Conservation (phyloP, 306 rosid species). For the Hippophae rhamnoides region DNA sequence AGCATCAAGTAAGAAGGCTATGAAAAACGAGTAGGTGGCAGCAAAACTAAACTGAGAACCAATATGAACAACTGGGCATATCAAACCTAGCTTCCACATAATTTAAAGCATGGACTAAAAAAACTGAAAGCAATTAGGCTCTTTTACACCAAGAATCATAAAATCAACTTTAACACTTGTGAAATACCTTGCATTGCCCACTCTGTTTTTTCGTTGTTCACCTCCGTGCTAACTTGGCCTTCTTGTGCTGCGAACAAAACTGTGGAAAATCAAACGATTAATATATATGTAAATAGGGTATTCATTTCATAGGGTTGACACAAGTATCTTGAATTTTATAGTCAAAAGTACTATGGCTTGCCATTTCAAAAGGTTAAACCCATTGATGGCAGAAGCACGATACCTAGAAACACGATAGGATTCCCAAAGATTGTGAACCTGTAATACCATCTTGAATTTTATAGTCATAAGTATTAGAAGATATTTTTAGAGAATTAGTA, state of each 20-base stretch:
- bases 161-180: neutral
- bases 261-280: conserved; percentile 16
- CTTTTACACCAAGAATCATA: neutral
- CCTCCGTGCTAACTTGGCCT: conserved; percentile 43
- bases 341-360: neutral
- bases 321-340: neutral
- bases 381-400: neutral
- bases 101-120: neutral
- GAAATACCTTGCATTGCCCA: conserved; percentile 74
- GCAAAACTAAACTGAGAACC: too few relatives aligned
- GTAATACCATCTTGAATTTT: too few relatives aligned
- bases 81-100: too few relatives aligned
- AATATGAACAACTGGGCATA: too few relatives aligned
- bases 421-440: too few relatives aligned
- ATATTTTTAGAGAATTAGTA: too few relatives aligned
- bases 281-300: neutral
- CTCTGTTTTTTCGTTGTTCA: conserved; percentile 38
- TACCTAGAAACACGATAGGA: too few relatives aligned
- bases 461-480: too few relatives aligned
- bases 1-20: too few relatives aligned
- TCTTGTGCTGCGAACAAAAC: conserved; percentile 56
- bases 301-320: neutral
- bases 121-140: neutral
- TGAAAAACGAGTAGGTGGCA: too few relatives aligned
- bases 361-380: neutral